These are phyloP conservation scores for Pleurotus djamor DNA, from an alignment of 768 basidiomycete species.

Conservation along the genomic window DNA sequence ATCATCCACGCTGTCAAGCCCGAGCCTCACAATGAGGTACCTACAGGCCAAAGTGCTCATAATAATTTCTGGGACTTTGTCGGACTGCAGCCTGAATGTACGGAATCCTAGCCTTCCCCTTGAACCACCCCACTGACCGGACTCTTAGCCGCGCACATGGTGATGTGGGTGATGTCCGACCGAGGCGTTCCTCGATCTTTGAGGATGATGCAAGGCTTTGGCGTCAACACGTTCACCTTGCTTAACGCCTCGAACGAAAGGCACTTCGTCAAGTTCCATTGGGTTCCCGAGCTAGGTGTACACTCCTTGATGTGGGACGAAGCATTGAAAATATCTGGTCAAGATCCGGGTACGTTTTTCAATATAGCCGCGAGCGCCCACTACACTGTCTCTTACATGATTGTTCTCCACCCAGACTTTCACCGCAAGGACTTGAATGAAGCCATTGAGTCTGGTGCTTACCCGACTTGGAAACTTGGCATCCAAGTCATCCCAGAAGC, in stretches of 20 bases:
- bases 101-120: conserved; percentile 9
- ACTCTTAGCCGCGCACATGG: conserved; percentile 59
- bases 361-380: neutral
- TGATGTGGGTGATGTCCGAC: conserved; percentile 87
- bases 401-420: conserved; percentile 47
- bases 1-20: conserved; percentile 84
- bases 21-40: conserved; percentile 82
- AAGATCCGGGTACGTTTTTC: conserved; percentile 64
- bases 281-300: conserved; percentile 77
- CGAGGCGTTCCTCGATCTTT: conserved; percentile 80
- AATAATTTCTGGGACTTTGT: conserved; percentile 91
- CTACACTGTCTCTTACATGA: neutral
- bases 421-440: conserved; percentile 86
- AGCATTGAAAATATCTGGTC: conserved; percentile 76
- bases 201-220: conserved; percentile 89
- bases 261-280: conserved; percentile 89
- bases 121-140: neutral
- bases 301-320: conserved; percentile 90
- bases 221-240: conserved; percentile 84
- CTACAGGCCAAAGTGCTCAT: conserved; percentile 66
- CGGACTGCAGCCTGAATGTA: conserved; percentile 65
- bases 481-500: conserved; percentile 72
- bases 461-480: conserved; percentile 77
- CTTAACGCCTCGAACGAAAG: conserved; percentile 64
- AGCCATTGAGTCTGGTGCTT: conserved; percentile 70